Base-by-base conservation (phyloP, 163 green algal genomes). In the Prototheca wickerhamii region DNA sequence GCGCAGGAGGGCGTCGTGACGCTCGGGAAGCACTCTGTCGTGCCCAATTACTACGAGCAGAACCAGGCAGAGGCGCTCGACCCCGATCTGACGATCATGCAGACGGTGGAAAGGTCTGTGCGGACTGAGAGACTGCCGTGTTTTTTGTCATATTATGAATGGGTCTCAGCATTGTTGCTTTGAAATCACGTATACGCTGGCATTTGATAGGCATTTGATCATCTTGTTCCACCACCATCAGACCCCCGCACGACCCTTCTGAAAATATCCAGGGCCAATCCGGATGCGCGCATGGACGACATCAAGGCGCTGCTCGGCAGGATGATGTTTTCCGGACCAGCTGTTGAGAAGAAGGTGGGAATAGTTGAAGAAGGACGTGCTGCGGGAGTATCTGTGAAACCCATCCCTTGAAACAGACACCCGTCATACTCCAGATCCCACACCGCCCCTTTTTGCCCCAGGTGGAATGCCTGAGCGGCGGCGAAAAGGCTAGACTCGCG, bases 1-100 rank as follows among this genome's bases (percentile, higher is more conserved):
- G 77, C 91, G 23, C 69, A 87, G 37, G 35, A 73, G 30, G 93
- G 93, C 6, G 43, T 42, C 25, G 85, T 93, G 32, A 30, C 40
- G 15, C 76, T 98, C 59, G 92, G 92, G 23, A 64, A 80, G 56
- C 86, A 98, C 79, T 82, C 84, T 68, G 88, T 97, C 60, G 60
- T 87, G 28, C 83, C 87, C 55, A 98, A 97, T 82, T 99, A 98
- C 84, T 99, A 95, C 81, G 78, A 93, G 64, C 90, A 96, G 74
- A 96, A 95, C 75, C 92, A 98, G 75, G 89, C 89, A 4, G 89
- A 98, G 73, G 91, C 87, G 33, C 76, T 99, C 61, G 89, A 98
- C 67, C 71, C 78, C 18, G 65, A 91, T 1, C 71, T 86, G 28
- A 96, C 63, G 0, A 93, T 95, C 57, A 60, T 96, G 49, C 76